Conservation (phyloP, 805 yeast species). For the Cyberlindnera mycetangii region DNA sequence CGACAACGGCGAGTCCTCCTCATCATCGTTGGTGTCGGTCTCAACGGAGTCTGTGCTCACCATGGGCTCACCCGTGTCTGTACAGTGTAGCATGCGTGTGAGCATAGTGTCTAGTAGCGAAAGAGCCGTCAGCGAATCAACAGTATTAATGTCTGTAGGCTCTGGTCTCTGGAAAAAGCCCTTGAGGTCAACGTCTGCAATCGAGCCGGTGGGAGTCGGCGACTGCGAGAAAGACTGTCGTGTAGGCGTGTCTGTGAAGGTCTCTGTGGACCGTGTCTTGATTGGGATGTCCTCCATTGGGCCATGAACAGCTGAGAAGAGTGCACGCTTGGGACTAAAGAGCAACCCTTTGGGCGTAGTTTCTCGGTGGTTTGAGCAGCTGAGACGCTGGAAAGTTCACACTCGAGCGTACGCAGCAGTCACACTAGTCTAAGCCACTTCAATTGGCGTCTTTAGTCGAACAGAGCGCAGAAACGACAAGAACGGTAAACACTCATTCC, state of each 20-base stretch:
- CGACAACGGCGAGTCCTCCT: conserved; percentile 15
- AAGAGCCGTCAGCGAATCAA: conserved; percentile 12
- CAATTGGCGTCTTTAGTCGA: too few species aligned
- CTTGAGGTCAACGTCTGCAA: conserved; percentile 15
- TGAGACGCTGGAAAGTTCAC: neutral
- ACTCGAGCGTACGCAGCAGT: too few species aligned
- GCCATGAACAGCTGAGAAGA: neutral
- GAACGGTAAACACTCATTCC: too few species aligned
- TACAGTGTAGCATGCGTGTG: neutral
- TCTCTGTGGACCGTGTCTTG: conserved; percentile 5
- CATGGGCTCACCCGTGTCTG: neutral
- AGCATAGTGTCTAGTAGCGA: conserved; percentile 9
- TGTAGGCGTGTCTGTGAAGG: conserved; percentile 11
- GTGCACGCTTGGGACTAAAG: neutral
- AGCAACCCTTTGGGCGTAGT: neutral
- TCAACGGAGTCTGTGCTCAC: neutral
- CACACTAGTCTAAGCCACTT: too few species aligned
- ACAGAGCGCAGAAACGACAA: too few species aligned
- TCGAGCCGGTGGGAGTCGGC: conserved; percentile 9
- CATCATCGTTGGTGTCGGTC: conserved; percentile 4
- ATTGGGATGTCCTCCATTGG: conserved; percentile 14
- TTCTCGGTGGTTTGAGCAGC: neutral
- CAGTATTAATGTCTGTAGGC: neutral
- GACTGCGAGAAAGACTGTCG: conserved; percentile 8
- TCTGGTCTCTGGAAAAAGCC: conserved; percentile 1